A percentile compares a stretch with the other conserved stretches of the same genome.
phyloP scores from a whole-genome alignment of 2,329 filamentous ascomycete genomes.

The Botryotinia globosa region DNA sequence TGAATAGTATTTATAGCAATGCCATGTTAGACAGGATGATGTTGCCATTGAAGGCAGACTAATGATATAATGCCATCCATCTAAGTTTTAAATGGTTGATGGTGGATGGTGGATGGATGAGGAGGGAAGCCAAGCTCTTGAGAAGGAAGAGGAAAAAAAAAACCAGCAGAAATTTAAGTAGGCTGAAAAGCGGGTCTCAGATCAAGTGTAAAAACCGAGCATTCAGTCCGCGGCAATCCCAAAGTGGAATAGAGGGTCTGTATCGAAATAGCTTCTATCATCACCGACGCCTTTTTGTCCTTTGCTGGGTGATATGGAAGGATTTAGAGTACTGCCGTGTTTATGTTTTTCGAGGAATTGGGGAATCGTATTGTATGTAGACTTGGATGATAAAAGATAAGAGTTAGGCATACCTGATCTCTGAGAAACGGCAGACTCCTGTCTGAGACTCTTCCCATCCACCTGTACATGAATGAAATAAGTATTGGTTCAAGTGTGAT shows the following conservation, averaged over 20 bases:
- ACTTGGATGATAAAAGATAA: not conserved
- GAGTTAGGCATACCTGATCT: conserved; percentile 63
- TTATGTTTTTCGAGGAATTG: not conserved
- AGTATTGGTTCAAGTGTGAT: conserved; percentile 6
- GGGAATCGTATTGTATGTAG: not conserved
- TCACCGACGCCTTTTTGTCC: conserved; percentile 33
- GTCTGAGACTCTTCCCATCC: conserved; percentile 61
- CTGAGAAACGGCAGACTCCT: conserved; percentile 64
- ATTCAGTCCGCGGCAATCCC: conserved; percentile 36
- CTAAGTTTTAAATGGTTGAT: not conserved
- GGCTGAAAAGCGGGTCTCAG: conserved; percentile 45
- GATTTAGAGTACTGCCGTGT: not conserved
- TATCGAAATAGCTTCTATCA: conserved; percentile 35
- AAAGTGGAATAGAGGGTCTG: conserved; percentile 36
- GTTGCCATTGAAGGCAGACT: not conserved
- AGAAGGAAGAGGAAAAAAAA: not conserved
- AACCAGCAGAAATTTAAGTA: not conserved
- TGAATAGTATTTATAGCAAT: conserved; percentile 4
- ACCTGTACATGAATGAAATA: conserved; percentile 45
- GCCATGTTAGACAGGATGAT: not conserved
- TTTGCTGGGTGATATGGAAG: not conserved
- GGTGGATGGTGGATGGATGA: not conserved
- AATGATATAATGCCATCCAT: not conserved
- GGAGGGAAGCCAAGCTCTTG: not conserved
- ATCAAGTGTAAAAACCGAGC: conserved; percentile 59